These are phyloP conservation scores for Avena atlantica DNA, from an alignment of 176 grass and related monocot species.

Conservation along the genomic window DNA sequence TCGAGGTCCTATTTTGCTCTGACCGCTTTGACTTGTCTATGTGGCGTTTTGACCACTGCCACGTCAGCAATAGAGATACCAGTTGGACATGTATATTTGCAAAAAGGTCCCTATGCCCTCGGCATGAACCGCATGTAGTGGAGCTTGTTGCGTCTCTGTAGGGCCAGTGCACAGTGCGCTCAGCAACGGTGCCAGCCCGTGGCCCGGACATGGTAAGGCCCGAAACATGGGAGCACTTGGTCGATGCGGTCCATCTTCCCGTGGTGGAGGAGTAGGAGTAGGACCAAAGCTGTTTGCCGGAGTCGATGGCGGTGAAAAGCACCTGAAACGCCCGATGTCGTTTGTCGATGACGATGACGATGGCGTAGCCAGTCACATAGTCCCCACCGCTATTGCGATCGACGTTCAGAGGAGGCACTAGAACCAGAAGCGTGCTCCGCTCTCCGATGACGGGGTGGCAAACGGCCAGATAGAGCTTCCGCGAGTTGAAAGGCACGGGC, in stretches of 20 bases:
- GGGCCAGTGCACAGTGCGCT: background rate
- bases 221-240: background rate
- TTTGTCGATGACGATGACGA: background rate
- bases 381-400: background rate
- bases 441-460: background rate
- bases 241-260: background rate
- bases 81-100: no score
- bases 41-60: no score
- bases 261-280: background rate
- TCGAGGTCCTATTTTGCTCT: no score
- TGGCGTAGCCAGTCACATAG: background rate
- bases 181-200: background rate
- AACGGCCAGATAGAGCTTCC: background rate
- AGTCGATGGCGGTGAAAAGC: background rate
- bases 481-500: background rate
- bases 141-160: background rate
- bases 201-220: background rate
- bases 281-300: background rate
- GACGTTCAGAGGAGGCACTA: background rate
- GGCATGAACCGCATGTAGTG: no score
- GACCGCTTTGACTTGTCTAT: no score
- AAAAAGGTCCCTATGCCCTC: no score
- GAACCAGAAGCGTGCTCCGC: background rate
- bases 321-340: background rate
- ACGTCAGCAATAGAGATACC: no score